A percentile compares a stretch with the other conserved stretches of the same genome.
Evolutionary conservation across 306 rosid genomes (phyloP).

Genomic region (Quercus berberidifolia): DNA sequence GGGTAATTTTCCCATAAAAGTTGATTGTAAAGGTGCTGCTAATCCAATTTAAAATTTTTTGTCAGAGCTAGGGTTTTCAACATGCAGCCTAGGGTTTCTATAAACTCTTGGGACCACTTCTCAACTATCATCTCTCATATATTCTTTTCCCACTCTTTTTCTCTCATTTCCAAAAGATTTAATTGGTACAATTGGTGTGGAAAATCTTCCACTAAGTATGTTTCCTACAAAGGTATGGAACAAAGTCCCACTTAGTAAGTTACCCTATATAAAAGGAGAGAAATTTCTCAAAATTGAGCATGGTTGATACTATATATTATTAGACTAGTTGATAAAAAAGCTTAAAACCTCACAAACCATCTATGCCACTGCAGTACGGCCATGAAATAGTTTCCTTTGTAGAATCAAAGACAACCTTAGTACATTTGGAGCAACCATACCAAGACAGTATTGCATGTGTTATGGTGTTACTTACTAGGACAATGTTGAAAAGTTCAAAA

Average conservation of each 20-base stretch:
- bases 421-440: not conserved
- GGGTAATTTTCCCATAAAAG: conserved; percentile 28
- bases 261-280: not conserved
- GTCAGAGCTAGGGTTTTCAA: conserved; percentile 47
- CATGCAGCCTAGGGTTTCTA: conserved; percentile 19
- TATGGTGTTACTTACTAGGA: conserved; percentile 8
- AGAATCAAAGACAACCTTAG: conserved; percentile 1
- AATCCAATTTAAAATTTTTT: conserved; percentile 19
- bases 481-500: conserved; percentile 20
- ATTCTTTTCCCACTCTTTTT: not conserved
- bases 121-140: conserved; percentile 42
- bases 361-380: not conserved
- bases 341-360: conserved; percentile 8
- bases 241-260: not conserved
- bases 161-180: conserved; percentile 4
- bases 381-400: conserved; percentile 5
- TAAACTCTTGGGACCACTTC: conserved; percentile 62
- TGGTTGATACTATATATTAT: not conserved
- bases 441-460: not conserved
- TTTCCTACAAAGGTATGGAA: not conserved
- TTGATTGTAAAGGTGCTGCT: conserved; percentile 18
- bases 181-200: not conserved
- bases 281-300: not conserved
- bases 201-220: not conserved
- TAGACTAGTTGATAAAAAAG: not conserved